These are phyloP conservation scores for Beauveria sp. DNA, from an alignment of 2,329 filamentous ascomycete genomes.

Conservation along the genomic window DNA sequence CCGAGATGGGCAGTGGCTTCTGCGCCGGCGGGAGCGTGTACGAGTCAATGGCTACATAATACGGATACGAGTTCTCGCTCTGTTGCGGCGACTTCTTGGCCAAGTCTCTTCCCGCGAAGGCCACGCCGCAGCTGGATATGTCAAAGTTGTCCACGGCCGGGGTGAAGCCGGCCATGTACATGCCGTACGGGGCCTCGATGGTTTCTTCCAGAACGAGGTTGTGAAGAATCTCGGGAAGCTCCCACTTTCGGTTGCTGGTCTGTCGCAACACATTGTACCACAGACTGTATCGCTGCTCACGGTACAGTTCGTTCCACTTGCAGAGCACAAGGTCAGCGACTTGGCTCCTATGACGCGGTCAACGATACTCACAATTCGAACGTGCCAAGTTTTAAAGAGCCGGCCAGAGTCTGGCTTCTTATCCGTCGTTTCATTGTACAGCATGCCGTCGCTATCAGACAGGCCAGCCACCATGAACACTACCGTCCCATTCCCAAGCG, in stretches of 20 bases:
- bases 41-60: conserved; percentile 26
- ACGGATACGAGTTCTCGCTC: conserved; percentile 19
- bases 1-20: conserved; percentile 19
- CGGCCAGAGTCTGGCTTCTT: conserved; percentile 22
- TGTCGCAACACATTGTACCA: conserved; percentile 30
- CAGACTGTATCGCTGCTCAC: conserved; percentile 25
- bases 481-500: conserved; percentile 25
- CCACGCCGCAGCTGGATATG: conserved; percentile 26
- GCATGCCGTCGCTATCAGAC: conserved; percentile 21
- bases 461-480: conserved; percentile 29
- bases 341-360: neutral
- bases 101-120: conserved; percentile 23
- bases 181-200: conserved; percentile 25
- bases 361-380: conserved; percentile 25
- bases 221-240: conserved; percentile 21
- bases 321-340: neutral
- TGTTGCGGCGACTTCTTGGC: conserved; percentile 9
- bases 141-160: conserved; percentile 23
- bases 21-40: conserved; percentile 19
- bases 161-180: conserved; percentile 17
- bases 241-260: conserved; percentile 22
- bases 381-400: conserved; percentile 26
- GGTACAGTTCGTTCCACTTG: conserved; percentile 26
- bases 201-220: conserved; percentile 25
- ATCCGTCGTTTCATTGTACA: conserved; percentile 25